These are phyloP conservation scores for Coleophoma crateriformis DNA, from an alignment of 2,329 filamentous ascomycete genomes.

Conservation along the genomic window DNA sequence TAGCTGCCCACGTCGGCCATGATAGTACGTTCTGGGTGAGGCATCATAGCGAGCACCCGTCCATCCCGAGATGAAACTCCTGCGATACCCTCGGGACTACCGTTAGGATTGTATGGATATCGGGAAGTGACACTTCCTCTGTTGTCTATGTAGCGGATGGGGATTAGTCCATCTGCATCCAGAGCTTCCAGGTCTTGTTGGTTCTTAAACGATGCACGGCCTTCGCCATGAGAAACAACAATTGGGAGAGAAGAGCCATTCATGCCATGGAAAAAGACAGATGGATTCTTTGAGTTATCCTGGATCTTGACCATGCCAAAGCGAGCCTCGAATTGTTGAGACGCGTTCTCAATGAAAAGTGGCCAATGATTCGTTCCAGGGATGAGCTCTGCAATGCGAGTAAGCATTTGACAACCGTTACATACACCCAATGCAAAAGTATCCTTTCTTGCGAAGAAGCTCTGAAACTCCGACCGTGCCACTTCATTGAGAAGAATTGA, in stretches of 20 bases:
- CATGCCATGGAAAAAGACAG: conserved; percentile 92
- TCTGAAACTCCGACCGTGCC: conserved; percentile 68
- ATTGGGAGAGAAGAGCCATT: conserved; percentile 75
- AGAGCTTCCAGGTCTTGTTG: conserved; percentile 47
- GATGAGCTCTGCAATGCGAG: conserved; percentile 75
- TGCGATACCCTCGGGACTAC: conserved; percentile 63
- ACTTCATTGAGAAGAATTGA: conserved; percentile 79
- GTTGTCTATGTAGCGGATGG: conserved; percentile 84
- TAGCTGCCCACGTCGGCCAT: conserved; percentile 63
- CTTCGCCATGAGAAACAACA: conserved; percentile 86
- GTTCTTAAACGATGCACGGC: conserved; percentile 67
- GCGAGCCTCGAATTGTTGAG: conserved; percentile 85
- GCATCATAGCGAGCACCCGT: conserved; percentile 67
- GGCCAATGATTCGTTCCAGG: conserved; percentile 83
- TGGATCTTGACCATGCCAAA: conserved; percentile 79
- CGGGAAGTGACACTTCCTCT: conserved; percentile 65
- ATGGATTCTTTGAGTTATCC: conserved; percentile 53
- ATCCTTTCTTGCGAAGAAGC: conserved; percentile 81
- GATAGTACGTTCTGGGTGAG: conserved; percentile 67
- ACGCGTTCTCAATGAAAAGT: conserved; percentile 77
- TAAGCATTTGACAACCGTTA: conserved; percentile 96
- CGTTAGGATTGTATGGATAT: conserved; percentile 85
- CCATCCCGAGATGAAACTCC: conserved; percentile 62
- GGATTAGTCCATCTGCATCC: conserved; percentile 62
- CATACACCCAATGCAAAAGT: conserved; percentile 93